A percentile compares a stretch with the other conserved stretches of the same genome.
Evolutionary conservation across 2,329 filamentous ascomycete species (phyloP).

Genomic region (Colletotrichum melonis): DNA sequence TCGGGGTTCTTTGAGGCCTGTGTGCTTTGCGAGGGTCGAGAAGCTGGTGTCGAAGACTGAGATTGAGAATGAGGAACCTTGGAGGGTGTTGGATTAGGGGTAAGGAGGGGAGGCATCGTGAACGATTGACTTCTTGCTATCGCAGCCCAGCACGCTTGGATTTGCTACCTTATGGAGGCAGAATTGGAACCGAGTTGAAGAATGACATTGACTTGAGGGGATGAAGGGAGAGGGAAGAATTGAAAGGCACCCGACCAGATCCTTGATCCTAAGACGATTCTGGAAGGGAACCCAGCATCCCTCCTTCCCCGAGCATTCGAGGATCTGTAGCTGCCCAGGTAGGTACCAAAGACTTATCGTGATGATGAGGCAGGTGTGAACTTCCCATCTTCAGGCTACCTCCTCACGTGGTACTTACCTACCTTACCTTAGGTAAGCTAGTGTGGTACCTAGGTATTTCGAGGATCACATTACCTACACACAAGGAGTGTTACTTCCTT

Average conservation of each 20-base stretch:
- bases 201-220: neutral
- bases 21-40: neutral
- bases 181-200: neutral
- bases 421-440: too few relatives aligned
- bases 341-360: neutral
- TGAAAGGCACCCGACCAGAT: neutral
- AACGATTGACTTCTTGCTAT: neutral
- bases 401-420: neutral
- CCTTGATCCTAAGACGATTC: neutral
- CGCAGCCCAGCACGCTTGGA: neutral
- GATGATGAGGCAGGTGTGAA: neutral
- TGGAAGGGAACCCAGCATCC: neutral
- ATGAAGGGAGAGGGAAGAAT: neutral
- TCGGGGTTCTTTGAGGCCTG: neutral
- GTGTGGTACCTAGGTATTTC: too few relatives aligned
- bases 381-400: neutral
- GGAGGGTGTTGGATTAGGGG: neutral
- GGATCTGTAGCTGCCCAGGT: neutral
- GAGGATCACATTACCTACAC: too few relatives aligned
- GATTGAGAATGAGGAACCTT: neutral
- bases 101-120: slow-evolving; percentile 2
- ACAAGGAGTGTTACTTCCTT: neutral
- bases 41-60: neutral
- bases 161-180: neutral
- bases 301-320: neutral